These are phyloP conservation scores for Penicillium capsulatum DNA, from an alignment of 2,329 filamentous ascomycete genomes.

Conservation along the genomic window DNA sequence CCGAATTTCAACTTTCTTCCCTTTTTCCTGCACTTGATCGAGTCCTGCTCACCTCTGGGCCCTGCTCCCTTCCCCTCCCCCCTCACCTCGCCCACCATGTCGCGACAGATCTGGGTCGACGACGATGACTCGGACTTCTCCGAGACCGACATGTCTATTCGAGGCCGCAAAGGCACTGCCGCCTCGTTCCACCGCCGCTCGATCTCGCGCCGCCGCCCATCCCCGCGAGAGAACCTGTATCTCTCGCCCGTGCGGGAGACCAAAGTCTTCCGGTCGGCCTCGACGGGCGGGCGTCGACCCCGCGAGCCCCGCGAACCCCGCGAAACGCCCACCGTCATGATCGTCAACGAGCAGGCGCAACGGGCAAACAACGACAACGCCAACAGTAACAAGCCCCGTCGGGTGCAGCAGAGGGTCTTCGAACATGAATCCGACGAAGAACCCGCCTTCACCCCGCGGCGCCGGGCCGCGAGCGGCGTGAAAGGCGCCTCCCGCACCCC, in stretches of 20 bases:
- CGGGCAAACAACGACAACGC: constrained; percentile 25
- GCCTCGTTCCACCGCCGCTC: constrained; percentile 30
- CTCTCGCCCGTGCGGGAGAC: constrained; percentile 19
- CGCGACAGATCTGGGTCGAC: constrained; percentile 13
- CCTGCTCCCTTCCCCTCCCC: not conserved
- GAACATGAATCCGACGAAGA: constrained; percentile 29
- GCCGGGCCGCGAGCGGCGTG: constrained; percentile 18
- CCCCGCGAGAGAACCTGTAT: constrained; percentile 9
- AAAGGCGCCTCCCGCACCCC: constrained; percentile 21
- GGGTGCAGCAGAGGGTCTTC: constrained; percentile 18
- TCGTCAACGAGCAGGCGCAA: constrained; percentile 34
- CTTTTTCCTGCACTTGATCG: constrained; percentile 3
- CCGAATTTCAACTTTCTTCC: constrained; percentile 3
- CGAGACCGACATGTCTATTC: constrained; percentile 35
- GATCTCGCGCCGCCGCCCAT: constrained; percentile 30
- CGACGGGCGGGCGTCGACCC: constrained; percentile 32
- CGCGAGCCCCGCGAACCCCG: constrained; percentile 10
- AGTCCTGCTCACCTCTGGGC: not conserved
- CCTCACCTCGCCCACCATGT: constrained; percentile 14
- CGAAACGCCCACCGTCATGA: constrained; percentile 24
- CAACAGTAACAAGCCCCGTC: constrained; percentile 26
- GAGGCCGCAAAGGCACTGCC: constrained; percentile 20
- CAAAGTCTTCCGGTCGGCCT: constrained; percentile 33
- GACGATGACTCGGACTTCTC: constrained; percentile 33
- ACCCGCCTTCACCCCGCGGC: constrained; percentile 8